phyloP scores from a whole-genome alignment of 1,284 basidiomycete genomes.

The Ustilago bromivora region DNA sequence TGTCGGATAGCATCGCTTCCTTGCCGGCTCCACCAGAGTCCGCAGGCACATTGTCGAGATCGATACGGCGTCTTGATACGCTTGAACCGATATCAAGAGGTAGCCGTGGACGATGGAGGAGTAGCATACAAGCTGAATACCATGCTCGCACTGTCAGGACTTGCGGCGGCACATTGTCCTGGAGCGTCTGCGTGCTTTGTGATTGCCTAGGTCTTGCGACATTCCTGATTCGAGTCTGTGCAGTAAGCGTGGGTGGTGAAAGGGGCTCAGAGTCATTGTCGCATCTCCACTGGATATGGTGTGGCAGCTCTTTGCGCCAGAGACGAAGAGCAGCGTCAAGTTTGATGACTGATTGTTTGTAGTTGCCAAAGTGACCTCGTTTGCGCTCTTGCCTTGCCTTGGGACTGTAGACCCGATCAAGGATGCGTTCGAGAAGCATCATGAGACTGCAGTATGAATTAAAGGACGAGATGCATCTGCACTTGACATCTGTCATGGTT shows the following conservation, averaged over 20 bases:
- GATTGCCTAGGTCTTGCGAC: background rate
- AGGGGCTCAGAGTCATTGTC: background rate
- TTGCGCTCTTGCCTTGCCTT: slow-evolving; percentile 4
- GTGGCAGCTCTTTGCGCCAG: slow-evolving; percentile 3
- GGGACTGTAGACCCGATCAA: slow-evolving; percentile 21
- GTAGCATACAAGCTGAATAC: slow-evolving; percentile 25
- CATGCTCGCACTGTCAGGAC: slow-evolving; percentile 31
- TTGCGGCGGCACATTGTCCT: slow-evolving; percentile 24
- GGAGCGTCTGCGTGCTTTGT: background rate
- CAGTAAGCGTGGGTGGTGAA: background rate
- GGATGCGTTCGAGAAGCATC: slow-evolving; percentile 25
- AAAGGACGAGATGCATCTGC: slow-evolving; percentile 23
- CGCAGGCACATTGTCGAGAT: background rate
- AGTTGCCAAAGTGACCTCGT: background rate
- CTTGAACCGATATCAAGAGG: slow-evolving; percentile 8
- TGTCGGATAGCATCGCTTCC: background rate
- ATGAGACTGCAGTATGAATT: slow-evolving; percentile 18
- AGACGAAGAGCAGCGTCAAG: slow-evolving; percentile 8
- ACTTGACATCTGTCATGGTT: slow-evolving; percentile 16
- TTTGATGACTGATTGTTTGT: slow-evolving; percentile 4
- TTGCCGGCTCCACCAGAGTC: background rate
- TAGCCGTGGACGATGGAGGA: slow-evolving; percentile 24
- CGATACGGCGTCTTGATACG: background rate
- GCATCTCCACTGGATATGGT: slow-evolving; percentile 9
- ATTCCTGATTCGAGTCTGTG: background rate